Evolutionary conservation across 495 filamentous ascomycete species (phyloP), one percentile per base, ranked within the genome.

Genomic region (Wilcoxina mikolae): DNA sequence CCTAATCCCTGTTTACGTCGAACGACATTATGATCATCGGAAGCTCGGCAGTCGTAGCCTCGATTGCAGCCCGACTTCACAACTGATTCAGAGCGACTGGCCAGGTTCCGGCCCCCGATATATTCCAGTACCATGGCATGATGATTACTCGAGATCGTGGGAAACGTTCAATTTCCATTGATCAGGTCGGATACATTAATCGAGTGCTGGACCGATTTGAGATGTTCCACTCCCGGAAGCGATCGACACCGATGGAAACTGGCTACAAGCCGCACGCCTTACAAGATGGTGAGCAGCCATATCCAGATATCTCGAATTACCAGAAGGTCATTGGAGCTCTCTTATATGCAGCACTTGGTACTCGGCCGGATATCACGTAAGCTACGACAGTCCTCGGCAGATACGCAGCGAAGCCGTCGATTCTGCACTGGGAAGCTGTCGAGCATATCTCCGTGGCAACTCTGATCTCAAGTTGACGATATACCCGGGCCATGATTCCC

Each of bases 301-400:
- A n/a, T n/a, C n/a, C n/a, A n/a, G n/a, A n/a, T n/a, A n/a, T n/a
- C n/a, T n/a, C n/a, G n/a, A 10, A 9, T 4, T 52, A 52, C 24
- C 25, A 18, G 17, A 4, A 33, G 24, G 11, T 15, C 15, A 51
- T 56, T 25, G 54, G 54, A 33, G 10, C 15, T 26, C 28, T 56
- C 3, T 5, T 31, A 0, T 51, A 56, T 28, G 45, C 46, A 10
- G 26, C 54, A 0, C 12, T 51, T 0, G 10, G 5, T 2, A 35
- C 33, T 4, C 25, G 28, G 0, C 46, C 44, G 0, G 45, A 56
- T 25, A 35, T 56, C 3, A 29, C 54, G 2, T 56, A 56, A 24
- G 46, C 54, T 5, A 20, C 18, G 2, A 2, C 2, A 15, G 7
- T 51, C 20, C 44, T 56, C 2, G 46, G 54, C 2, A 17, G 28